Percentiles rank a stretch among this genome's conserved stretches.
Evolutionary conservation across 1,139 yeast species (phyloP).

Genomic region (Sugiyamaella novakii): DNA sequence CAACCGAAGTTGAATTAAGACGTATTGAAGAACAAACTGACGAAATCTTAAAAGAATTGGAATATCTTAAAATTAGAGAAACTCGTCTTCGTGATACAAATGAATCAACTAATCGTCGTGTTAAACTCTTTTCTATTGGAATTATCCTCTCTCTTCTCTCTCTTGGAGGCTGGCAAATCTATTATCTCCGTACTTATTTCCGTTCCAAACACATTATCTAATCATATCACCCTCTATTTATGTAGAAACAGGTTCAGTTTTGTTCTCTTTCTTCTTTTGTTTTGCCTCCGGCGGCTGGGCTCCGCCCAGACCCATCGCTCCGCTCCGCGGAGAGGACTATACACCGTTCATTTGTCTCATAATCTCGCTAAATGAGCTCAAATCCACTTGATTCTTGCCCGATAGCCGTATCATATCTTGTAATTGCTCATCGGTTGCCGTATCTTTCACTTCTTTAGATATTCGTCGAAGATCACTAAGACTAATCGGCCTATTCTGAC

Average conservation of each 20-base stretch:
- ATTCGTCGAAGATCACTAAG: constrained; percentile 34
- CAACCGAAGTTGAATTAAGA: constrained; percentile 85
- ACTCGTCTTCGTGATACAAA: constrained; percentile 93
- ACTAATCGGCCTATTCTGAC: constrained; percentile 30
- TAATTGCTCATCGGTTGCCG: constrained; percentile 37
- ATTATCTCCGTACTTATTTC: constrained; percentile 89
- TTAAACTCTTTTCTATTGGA: constrained; percentile 76
- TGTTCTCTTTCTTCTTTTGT: neutral
- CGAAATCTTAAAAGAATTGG: constrained; percentile 76
- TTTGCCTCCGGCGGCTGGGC: constrained; percentile 16
- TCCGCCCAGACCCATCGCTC: constrained; percentile 5
- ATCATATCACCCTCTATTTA: too few species aligned
- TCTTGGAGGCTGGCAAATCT: constrained; percentile 89
- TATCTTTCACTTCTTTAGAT: constrained; percentile 37
- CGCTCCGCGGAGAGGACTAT: neutral
- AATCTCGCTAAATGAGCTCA: constrained; percentile 30
- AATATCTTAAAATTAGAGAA: constrained; percentile 83
- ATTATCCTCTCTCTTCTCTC: constrained; percentile 69
- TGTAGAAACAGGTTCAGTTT: neutral
- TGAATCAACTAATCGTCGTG: constrained; percentile 83
- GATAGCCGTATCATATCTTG: constrained; percentile 39
- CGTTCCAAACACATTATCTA: constrained; percentile 90
- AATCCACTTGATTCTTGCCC: constrained; percentile 28
- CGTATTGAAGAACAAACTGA: constrained; percentile 78
- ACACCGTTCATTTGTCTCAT: constrained; percentile 29